These are phyloP conservation scores for Rhinocladiella similis DNA, from an alignment of 2,329 filamentous ascomycete species.

Conservation along the genomic window DNA sequence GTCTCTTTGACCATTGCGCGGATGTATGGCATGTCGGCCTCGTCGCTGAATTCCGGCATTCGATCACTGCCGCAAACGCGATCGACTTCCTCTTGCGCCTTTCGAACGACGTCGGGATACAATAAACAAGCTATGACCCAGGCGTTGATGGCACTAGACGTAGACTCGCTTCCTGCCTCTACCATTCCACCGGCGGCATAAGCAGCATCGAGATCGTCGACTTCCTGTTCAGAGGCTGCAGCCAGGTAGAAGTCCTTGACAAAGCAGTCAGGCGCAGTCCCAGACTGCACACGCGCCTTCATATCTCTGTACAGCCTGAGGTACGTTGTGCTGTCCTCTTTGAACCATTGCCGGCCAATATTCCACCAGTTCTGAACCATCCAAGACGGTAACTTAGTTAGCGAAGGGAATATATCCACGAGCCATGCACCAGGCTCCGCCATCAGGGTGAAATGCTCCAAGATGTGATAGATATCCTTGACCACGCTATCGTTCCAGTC, in stretches of 20 bases:
- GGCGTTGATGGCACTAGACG: constrained; percentile 3
- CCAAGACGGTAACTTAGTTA: constrained; percentile 47
- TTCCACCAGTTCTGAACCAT: constrained; percentile 36
- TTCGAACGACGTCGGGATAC: constrained; percentile 46
- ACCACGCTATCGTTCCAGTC: constrained; percentile 44
- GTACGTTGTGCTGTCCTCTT: constrained; percentile 45
- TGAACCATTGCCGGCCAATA: constrained; percentile 45
- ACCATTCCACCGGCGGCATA: constrained; percentile 35
- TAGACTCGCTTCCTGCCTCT: constrained; percentile 19
- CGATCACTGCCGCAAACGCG: constrained; percentile 49
- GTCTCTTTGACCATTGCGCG: constrained; percentile 57
- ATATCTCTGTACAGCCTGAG: constrained; percentile 43
- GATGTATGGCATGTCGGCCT: constrained; percentile 52
- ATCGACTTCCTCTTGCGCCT: constrained; percentile 52
- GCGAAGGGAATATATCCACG: constrained; percentile 43
- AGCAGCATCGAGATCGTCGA: constrained; percentile 36
- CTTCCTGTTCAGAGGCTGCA: constrained; percentile 20
- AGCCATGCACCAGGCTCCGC: background rate
- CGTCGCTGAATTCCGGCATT: constrained; percentile 51
- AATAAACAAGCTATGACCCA: constrained; percentile 53
- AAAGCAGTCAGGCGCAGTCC: constrained; percentile 37
- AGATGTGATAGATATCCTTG: constrained; percentile 43
- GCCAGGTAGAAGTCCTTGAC: constrained; percentile 22
- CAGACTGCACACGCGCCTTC: constrained; percentile 30
- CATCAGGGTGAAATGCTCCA: constrained; percentile 34